Conservation (phyloP, 2,329 filamentous ascomycete genomes). For the Colletotrichum costaricense region DNA sequence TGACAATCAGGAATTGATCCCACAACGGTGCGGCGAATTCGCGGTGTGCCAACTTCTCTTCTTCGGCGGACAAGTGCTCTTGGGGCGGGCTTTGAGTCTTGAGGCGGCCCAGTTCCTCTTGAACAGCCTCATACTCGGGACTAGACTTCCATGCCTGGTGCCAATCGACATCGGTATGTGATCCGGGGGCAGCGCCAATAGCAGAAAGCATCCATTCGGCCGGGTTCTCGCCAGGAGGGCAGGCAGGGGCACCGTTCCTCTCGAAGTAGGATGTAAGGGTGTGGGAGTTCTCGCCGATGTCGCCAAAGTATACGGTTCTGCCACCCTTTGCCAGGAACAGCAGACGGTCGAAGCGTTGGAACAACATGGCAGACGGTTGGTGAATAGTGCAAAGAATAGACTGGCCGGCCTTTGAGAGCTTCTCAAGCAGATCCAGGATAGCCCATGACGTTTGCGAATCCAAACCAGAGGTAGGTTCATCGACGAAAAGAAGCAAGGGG, state of each 20-base stretch:
- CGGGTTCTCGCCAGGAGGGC: constrained; percentile 60
- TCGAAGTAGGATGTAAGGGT: constrained; percentile 64
- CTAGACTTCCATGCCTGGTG: constrained; percentile 56
- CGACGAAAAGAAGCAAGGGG: constrained; percentile 77
- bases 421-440: constrained; percentile 77
- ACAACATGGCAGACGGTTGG: constrained; percentile 38
- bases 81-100: constrained; percentile 7
- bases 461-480: constrained; percentile 81
- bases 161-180: constrained; percentile 60
- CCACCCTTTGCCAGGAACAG: constrained; percentile 37
- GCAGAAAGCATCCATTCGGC: constrained; percentile 61
- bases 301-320: constrained; percentile 64
- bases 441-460: constrained; percentile 82
- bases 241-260: constrained; percentile 58
- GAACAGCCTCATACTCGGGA: constrained; percentile 47
- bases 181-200: constrained; percentile 52
- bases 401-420: constrained; percentile 64
- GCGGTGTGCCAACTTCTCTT: neutral
- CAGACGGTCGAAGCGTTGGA: constrained; percentile 38
- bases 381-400: constrained; percentile 49
- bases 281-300: constrained; percentile 61
- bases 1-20: constrained; percentile 57
- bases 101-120: constrained; percentile 38
- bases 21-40: constrained; percentile 73
- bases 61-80: neutral